Percentiles rank a stretch among this genome's conserved stretches.
These are phyloP conservation scores for Tulasnella sp. DNA, from an alignment of 768 basidiomycete genomes.

Conservation along the genomic window DNA sequence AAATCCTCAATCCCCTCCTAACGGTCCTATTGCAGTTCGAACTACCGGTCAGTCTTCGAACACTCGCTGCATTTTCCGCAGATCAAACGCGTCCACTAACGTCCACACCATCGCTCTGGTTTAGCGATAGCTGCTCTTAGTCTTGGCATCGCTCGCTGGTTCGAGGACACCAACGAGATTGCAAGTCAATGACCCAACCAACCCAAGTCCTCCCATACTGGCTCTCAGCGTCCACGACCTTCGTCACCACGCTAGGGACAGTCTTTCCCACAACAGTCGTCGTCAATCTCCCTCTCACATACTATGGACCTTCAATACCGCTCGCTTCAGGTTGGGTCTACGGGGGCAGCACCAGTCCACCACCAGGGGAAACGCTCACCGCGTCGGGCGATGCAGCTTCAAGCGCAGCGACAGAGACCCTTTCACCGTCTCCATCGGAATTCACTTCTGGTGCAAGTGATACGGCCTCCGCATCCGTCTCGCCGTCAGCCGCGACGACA, in stretches of 20 bases:
- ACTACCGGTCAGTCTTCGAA: slow-evolving; percentile 1
- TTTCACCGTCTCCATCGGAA: neutral
- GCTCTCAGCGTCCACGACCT: slow-evolving; percentile 6
- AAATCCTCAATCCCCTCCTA: neutral
- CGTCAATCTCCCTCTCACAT: slow-evolving; percentile 10
- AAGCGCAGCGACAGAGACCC: neutral
- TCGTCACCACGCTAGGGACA: slow-evolving; percentile 1
- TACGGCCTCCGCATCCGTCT: neutral
- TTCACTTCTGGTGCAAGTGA: neutral
- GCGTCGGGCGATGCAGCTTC: neutral
- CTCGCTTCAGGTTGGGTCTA: slow-evolving; percentile 13
- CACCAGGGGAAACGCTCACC: slow-evolving; percentile 5
- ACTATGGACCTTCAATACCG: slow-evolving; percentile 19
- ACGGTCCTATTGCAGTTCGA: neutral
- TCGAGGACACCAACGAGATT: neutral
- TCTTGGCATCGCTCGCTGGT: neutral
- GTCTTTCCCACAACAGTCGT: slow-evolving; percentile 5
- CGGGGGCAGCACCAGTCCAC: slow-evolving; percentile 15
- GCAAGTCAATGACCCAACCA: slow-evolving; percentile 4
- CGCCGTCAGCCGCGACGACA: neutral
- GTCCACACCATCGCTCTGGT: neutral
- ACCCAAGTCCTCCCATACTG: slow-evolving; percentile 16
- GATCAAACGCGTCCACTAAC: neutral
- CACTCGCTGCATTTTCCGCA: neutral
- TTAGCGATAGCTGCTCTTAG: neutral